phyloP scores from a whole-genome alignment of 768 basidiomycete genomes.

The Fistulinella prunicolor region DNA sequence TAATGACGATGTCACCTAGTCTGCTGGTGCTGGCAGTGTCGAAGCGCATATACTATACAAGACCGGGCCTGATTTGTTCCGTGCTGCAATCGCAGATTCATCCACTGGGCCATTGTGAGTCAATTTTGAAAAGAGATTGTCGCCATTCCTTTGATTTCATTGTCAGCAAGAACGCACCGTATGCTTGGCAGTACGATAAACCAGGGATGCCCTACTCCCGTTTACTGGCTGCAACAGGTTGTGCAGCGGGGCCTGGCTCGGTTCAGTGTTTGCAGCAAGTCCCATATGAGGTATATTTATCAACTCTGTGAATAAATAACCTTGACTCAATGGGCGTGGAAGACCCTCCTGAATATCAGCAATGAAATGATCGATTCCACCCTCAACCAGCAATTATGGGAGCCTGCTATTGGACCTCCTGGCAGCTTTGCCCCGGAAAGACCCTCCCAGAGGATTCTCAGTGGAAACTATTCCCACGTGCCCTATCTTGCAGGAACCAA shows the following conservation, averaged over 20 bases:
- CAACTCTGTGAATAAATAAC: neutral
- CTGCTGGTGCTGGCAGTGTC: slow-evolving; percentile 16
- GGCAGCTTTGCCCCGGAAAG: slow-evolving; percentile 48
- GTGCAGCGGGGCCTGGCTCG: slow-evolving; percentile 37
- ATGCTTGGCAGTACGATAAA: slow-evolving; percentile 45
- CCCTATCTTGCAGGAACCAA: slow-evolving; percentile 58
- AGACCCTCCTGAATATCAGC: slow-evolving; percentile 50
- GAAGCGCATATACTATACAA: slow-evolving; percentile 14
- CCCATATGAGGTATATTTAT: slow-evolving; percentile 15
- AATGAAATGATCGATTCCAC: slow-evolving; percentile 44
- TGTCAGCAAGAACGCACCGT: slow-evolving; percentile 49
- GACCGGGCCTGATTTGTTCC: slow-evolving; percentile 7
- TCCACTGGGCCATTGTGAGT: slow-evolving; percentile 22
- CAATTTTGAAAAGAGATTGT: neutral
- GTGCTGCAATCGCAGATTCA: slow-evolving; percentile 17
- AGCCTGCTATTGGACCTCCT: slow-evolving; percentile 49
- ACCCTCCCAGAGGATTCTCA: slow-evolving; percentile 43
- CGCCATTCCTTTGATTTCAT: neutral
- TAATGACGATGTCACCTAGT: slow-evolving; percentile 1
- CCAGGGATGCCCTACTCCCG: slow-evolving; percentile 50
- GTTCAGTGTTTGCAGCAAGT: slow-evolving; percentile 39
- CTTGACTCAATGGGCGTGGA: neutral
- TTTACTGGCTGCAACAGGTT: slow-evolving; percentile 45
- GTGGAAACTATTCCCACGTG: slow-evolving; percentile 50
- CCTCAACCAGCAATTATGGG: slow-evolving; percentile 55